These are phyloP conservation scores for Kluyveromyces lactis DNA, from an alignment of 805 yeast species.

Conservation along the genomic window DNA sequence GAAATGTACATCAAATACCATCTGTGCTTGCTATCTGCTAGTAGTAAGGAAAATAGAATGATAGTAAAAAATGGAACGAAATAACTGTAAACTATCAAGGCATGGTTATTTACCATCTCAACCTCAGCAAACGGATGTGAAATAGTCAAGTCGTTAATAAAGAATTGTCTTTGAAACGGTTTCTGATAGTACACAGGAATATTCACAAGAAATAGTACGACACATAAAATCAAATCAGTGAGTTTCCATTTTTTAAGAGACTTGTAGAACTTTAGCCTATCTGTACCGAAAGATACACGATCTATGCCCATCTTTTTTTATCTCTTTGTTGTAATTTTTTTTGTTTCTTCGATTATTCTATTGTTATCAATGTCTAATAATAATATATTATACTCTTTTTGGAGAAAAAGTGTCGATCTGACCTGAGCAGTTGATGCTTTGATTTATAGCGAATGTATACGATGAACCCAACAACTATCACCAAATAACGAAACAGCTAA, in stretches of 20 bases:
- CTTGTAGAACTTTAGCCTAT: conserved; percentile 14
- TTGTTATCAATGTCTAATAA: too few species aligned
- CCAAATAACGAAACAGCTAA: too few species aligned
- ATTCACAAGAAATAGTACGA: conserved; percentile 26
- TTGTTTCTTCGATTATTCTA: background rate
- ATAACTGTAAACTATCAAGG: conserved; percentile 46
- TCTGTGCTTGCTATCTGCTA: conserved; percentile 42
- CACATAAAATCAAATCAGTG: conserved; percentile 30
- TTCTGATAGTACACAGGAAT: conserved; percentile 28
- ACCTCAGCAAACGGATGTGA: conserved; percentile 72
- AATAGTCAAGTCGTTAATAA: conserved; percentile 63
- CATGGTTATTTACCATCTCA: conserved; percentile 58
- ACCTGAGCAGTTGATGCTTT: too few species aligned
- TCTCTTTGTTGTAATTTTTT: background rate
- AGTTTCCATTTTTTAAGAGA: conserved; percentile 31
- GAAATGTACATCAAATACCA: conserved; percentile 56
- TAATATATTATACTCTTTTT: too few species aligned
- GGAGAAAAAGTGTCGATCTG: too few species aligned
- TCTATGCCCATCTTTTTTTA: conserved; percentile 14
- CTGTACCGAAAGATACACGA: conserved; percentile 17
- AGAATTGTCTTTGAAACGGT: conserved; percentile 78
- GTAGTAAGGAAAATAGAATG: conserved; percentile 21
- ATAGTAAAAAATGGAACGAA: conserved; percentile 42
- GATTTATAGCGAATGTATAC: too few species aligned
- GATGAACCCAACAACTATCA: too few species aligned